Percentiles rank a stretch among this genome's conserved stretches.
Evolutionary conservation across 2,329 filamentous ascomycete genomes (phyloP).

Genomic region (Phialemonium atrogriseum): DNA sequence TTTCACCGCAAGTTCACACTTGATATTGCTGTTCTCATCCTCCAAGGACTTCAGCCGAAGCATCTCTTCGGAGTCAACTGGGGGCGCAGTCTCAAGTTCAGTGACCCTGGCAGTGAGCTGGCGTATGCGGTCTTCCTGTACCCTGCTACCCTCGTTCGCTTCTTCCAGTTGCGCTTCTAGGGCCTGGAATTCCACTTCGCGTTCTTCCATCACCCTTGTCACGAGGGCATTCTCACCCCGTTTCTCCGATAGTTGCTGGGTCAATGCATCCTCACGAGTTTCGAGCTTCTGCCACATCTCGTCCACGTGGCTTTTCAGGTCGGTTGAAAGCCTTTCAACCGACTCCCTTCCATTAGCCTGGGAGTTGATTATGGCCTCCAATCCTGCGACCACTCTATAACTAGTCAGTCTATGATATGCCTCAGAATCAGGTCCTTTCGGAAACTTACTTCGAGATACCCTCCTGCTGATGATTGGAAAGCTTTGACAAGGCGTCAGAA

Average conservation of each 20-base stretch:
- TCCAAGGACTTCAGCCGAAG: slow-evolving; percentile 4
- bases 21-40: slow-evolving; percentile 8
- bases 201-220: neutral
- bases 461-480: neutral
- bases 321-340: neutral
- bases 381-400: neutral
- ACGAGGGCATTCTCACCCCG: slow-evolving; percentile 1
- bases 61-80: slow-evolving; percentile 1
- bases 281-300: slow-evolving; percentile 4
- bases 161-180: slow-evolving; percentile 1
- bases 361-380: neutral
- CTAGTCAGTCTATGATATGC: neutral
- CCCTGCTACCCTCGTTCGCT: neutral
- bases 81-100: neutral
- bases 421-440: neutral
- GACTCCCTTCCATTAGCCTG: neutral
- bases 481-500: neutral
- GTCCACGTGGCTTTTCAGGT: slow-evolving; percentile 1
- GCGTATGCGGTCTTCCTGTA: neutral
- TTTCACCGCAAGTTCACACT: slow-evolving; percentile 10
- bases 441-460: neutral
- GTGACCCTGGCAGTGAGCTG: neutral
- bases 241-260: neutral
- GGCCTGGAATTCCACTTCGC: neutral
- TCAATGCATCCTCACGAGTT: neutral